Base-by-base conservation (phyloP, 495 filamentous ascomycete species). In the Cudoniella acicularis region DNA sequence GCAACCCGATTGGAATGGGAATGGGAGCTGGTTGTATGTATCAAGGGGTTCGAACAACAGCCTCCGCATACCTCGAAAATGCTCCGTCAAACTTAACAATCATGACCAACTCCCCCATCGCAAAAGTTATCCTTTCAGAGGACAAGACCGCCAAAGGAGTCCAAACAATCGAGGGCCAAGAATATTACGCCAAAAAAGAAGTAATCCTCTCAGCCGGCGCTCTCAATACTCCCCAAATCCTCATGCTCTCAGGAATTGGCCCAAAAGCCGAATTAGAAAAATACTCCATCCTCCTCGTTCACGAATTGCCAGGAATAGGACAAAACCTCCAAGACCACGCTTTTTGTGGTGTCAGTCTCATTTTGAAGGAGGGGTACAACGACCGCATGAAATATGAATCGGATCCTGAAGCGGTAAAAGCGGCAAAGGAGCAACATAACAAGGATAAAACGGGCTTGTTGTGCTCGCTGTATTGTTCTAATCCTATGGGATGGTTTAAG, bases 161-260 rank as follows among this genome's bases (percentile, higher is more conserved):
- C 21, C 46, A 52, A 23, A 62, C 63, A 22, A 52, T 64, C 21
- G 54, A 73, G 69, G 69, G 70, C 61, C 25, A 74, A 65, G 54
- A 67, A 69, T 70, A 73, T 56, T 52, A 67, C 23, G 78, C 83
- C 20, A 72, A 70, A 20, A 75, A 78, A 55, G 85, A 88, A 49
- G 76, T 86, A 27, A 79, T 87, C 48, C 67, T 89, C 9, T 77
- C 75, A 0, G 76, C 76, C 16, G 85, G 86, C 9, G 70, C 83
- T 1, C 70, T 86, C 21, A 77, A 87, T 65, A 72, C 70, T 11
- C 85, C 86, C 1, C 78, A 81, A 43, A 76, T 87, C 51, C 73
- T 88, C 0, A 82, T 86, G 78, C 81, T 85, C 56, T 85, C 82
- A 0, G 86, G 85, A 10, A 81, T 89, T 54, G 85, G 85, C 0